phyloP scores from a whole-genome alignment of 768 basidiomycete genomes.

The Piloderma croceum region DNA sequence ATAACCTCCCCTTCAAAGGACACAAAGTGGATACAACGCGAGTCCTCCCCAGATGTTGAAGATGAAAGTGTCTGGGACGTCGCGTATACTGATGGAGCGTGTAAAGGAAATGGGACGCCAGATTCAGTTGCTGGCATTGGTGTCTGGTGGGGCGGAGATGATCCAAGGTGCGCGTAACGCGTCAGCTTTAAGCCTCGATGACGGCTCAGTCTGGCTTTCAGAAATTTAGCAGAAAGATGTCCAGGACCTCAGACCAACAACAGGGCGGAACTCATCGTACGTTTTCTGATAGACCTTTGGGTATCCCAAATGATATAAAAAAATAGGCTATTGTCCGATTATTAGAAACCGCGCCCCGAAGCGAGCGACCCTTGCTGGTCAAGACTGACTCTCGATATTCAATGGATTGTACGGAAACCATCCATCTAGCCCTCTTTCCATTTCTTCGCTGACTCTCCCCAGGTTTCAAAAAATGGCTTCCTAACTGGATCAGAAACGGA shows the following conservation, averaged over 20 bases:
- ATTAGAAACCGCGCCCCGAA: constrained; percentile 64
- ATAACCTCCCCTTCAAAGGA: neutral
- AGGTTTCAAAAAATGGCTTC: constrained; percentile 70
- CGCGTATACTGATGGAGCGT: constrained; percentile 87
- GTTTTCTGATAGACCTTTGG: constrained; percentile 17
- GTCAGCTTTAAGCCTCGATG: too few species aligned
- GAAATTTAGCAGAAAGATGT: constrained; percentile 78
- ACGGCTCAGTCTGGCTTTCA: too few species aligned
- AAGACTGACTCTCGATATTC: constrained; percentile 85
- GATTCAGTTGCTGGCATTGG: constrained; percentile 76
- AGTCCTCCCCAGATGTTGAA: constrained; percentile 7
- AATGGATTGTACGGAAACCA: constrained; percentile 55
- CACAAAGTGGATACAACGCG: too few species aligned
- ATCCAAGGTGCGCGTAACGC: constrained; percentile 55
- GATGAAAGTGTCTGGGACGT: constrained; percentile 34
- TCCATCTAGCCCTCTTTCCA: neutral
- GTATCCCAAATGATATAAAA: constrained; percentile 1
- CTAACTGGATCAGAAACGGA: constrained; percentile 53
- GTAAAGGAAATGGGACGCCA: constrained; percentile 69
- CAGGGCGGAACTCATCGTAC: constrained; percentile 79
- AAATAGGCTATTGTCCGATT: constrained; percentile 76
- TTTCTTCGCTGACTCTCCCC: constrained; percentile 8
- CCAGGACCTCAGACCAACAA: constrained; percentile 85
- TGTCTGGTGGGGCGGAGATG: constrained; percentile 78
- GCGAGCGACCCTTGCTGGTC: constrained; percentile 56